Conservation (phyloP, 495 filamentous ascomycete genomes). For the Penicillium psychrofluorescens region DNA sequence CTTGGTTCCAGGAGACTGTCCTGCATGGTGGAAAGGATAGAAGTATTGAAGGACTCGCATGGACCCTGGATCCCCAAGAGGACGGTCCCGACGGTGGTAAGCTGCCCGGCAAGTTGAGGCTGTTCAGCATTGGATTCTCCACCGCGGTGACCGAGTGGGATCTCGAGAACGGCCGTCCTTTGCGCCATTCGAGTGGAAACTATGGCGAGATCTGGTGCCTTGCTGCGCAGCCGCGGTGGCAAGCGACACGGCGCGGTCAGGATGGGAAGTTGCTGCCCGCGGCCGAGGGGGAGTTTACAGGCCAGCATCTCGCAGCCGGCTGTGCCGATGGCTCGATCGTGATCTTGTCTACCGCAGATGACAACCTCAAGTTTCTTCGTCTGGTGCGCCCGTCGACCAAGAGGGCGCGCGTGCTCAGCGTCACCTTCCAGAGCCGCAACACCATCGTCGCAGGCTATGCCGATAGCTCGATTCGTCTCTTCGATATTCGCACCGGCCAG, state of each 20-base stretch:
- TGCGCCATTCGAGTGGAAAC: constrained; percentile 80
- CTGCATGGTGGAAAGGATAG: constrained; percentile 78
- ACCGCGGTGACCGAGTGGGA: constrained; percentile 93
- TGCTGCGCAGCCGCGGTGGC: constrained; percentile 69
- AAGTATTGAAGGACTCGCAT: constrained; percentile 83
- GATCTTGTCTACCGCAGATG: constrained; percentile 75
- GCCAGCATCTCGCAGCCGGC: constrained; percentile 77
- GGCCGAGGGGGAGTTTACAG: constrained; percentile 38
- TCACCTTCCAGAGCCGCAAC: constrained; percentile 79
- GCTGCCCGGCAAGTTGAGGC: constrained; percentile 64
- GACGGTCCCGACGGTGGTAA: constrained; percentile 52
- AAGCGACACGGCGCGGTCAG: constrained; percentile 27
- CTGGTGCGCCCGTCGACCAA: constrained; percentile 69
- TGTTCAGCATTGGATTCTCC: constrained; percentile 96
- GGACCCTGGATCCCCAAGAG: constrained; percentile 81
- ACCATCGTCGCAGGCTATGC: constrained; percentile 84
- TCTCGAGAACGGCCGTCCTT: constrained; percentile 63
- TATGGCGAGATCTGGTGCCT: constrained; percentile 97
- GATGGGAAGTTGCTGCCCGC: constrained; percentile 24
- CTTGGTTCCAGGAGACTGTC: constrained; percentile 85
- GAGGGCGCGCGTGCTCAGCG: constrained; percentile 77
- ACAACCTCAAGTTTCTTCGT: constrained; percentile 64
- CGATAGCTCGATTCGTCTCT: constrained; percentile 84
- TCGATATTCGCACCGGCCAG: constrained; percentile 72
- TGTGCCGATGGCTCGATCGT: constrained; percentile 89